Evolutionary conservation across 1,139 yeast genomes (phyloP), one percentile per base, ranked within the genome.

Genomic region (Saccharomyces uvarum): DNA sequence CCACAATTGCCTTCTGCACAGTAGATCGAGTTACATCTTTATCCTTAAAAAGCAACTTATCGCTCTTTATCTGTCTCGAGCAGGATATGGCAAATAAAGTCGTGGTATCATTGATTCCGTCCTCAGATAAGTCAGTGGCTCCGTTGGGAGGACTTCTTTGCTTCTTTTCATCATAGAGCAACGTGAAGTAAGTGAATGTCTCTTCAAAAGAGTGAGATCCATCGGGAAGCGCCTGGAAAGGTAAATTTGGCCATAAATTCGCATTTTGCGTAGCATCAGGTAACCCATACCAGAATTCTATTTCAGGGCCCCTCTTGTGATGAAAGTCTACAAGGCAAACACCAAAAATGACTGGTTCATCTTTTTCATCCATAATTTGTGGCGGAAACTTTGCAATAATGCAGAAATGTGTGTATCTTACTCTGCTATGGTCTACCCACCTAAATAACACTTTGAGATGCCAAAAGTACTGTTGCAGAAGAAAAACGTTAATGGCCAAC

Each of bases 191-290:
- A 44, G 96, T 86, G 67, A 90, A 90, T 2, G 96, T 91, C 69
- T 93, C 98, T 68, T 90, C 96, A 66, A 85, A 93, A 70, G 81
- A 75, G 70, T 93, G 99, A 1, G 95, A 86, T 1, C 99, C 99
- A 70, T 93, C 99, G 0, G 99, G 99, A 38, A 93, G 74, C 2
- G 97, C 96, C 67, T 91, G 97, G 67, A 93, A 93, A 2, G 98
- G 95, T 49, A 93, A 73, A 64, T 86, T 84, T n/a, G 93, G 89
- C 89, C 97, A 93, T 24, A 86, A 72, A 7, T 72, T 67, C 0
- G 79, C 72, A 29, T 79, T 72, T 11, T 63, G 68, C 0, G 66
- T 62, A 1, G 62, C 73, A 0, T 76, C 76, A 53, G 83, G 81
- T 56, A 84, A 81, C 19, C 95, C 90, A 51, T 83, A 77, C 90